Percentiles rank a stretch among this genome's conserved stretches.
These are phyloP conservation scores for Rhodotorula sp. DNA, from an alignment of 1,284 basidiomycete genomes.

Conservation along the genomic window DNA sequence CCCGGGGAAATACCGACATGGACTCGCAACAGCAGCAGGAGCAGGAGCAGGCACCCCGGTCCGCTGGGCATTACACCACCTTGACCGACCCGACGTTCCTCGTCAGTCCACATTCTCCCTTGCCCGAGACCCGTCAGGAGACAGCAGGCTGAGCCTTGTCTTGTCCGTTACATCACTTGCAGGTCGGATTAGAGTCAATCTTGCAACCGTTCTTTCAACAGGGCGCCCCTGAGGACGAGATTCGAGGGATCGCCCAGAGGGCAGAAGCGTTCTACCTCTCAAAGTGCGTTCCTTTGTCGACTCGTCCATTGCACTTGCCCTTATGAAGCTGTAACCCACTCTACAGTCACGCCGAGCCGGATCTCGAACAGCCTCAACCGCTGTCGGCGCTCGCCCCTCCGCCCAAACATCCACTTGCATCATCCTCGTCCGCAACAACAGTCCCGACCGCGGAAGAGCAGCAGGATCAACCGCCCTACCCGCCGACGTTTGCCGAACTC, in stretches of 20 bases:
- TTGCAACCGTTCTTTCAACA: background rate
- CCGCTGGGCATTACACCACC: background rate
- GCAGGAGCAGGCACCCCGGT: background rate
- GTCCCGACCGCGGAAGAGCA: background rate
- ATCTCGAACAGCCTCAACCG: background rate
- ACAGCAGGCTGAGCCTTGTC: background rate
- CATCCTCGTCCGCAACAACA: background rate
- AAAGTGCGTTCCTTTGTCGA: too few relatives aligned
- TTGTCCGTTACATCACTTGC: background rate
- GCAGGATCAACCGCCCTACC: conserved; percentile 36
- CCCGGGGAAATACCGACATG: background rate
- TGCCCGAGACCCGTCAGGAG: background rate
- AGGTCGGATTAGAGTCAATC: background rate
- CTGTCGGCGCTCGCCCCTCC: background rate
- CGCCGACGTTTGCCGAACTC: conserved; percentile 41
- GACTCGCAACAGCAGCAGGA: too few relatives aligned
- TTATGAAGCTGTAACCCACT: too few relatives aligned
- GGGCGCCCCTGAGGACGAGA: conserved; percentile 29
- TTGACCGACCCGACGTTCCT: conserved; percentile 1
- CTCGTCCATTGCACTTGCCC: too few relatives aligned
- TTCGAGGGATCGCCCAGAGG: conserved; percentile 29
- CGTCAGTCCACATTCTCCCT: background rate
- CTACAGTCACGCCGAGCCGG: background rate
- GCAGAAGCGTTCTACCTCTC: conserved; percentile 40
- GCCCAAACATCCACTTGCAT: background rate